Evolutionary conservation across 2,329 filamentous ascomycete genomes (phyloP).

Genomic region (Cladosporium austrohemisphaericum): DNA sequence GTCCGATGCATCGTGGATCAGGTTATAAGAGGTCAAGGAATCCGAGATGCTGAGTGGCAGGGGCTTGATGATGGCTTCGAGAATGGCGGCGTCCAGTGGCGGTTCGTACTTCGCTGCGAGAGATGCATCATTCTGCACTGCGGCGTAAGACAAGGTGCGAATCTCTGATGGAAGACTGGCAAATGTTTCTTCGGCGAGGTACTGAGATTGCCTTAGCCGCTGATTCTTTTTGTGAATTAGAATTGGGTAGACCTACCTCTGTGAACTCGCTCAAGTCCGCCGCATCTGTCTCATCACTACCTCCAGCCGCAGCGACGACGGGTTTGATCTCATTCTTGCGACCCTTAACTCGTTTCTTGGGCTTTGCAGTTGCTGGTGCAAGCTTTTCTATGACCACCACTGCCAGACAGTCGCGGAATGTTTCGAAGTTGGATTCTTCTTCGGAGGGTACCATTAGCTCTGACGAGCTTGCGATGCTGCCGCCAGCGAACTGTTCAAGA

Average conservation of each 20-base stretch:
- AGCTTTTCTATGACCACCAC: slow-evolving; percentile 63
- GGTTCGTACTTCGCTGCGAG: slow-evolving; percentile 56
- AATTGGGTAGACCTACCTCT: slow-evolving; percentile 47
- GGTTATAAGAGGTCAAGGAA: slow-evolving; percentile 63
- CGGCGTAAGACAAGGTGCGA: slow-evolving; percentile 58
- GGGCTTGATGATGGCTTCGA: slow-evolving; percentile 48
- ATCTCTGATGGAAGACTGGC: slow-evolving; percentile 59
- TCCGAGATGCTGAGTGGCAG: slow-evolving; percentile 62
- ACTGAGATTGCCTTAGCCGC: slow-evolving; percentile 42
- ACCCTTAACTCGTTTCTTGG: slow-evolving; percentile 42
- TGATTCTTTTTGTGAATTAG: neutral
- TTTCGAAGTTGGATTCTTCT: slow-evolving; percentile 55
- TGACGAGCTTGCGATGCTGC: too few species aligned
- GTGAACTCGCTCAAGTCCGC: slow-evolving; percentile 77
- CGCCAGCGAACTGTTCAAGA: too few species aligned
- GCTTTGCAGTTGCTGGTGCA: slow-evolving; percentile 42
- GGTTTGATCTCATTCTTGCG: slow-evolving; percentile 40
- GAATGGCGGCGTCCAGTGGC: slow-evolving; percentile 41
- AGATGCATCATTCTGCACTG: slow-evolving; percentile 46
- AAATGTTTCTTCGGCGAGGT: slow-evolving; percentile 69
- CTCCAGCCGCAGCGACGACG: slow-evolving; percentile 17
- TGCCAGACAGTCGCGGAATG: slow-evolving; percentile 72
- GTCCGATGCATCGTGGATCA: slow-evolving; percentile 51
- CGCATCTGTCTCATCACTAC: slow-evolving; percentile 40
- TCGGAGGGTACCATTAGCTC: slow-evolving; percentile 31